Evolutionary conservation across 2,329 filamentous ascomycete species (phyloP).

Genomic region (Arthroderma sp.): DNA sequence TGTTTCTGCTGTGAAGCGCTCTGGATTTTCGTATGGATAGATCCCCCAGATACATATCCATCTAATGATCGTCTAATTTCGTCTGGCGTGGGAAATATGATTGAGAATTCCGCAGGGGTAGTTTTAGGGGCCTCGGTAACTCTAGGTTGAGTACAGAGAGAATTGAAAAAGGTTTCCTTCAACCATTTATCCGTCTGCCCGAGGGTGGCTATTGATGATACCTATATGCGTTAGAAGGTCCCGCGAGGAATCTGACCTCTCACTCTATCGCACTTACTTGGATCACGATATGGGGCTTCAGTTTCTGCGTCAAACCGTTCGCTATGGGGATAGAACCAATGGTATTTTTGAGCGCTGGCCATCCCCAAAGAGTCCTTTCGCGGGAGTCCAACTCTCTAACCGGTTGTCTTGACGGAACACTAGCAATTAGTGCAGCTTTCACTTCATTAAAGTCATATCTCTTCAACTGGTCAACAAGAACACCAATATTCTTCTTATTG

Average conservation of each 20-base stretch:
- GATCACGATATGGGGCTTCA: constrained; percentile 27
- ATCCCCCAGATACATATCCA: constrained; percentile 64
- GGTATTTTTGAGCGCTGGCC: constrained; percentile 53
- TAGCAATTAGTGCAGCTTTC: constrained; percentile 61
- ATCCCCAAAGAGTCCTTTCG: constrained; percentile 58
- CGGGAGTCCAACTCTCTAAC: constrained; percentile 32
- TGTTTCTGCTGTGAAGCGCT: constrained; percentile 61
- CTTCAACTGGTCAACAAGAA: constrained; percentile 46
- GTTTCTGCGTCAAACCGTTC: constrained; percentile 19
- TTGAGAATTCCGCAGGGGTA: constrained; percentile 45
- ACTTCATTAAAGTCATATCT: constrained; percentile 59
- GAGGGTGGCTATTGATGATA: constrained; percentile 74
- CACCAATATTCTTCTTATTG: constrained; percentile 42
- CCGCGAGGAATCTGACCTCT: background rate
- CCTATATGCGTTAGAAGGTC: constrained; percentile 46
- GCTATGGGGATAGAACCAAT: constrained; percentile 44
- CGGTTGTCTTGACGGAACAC: constrained; percentile 58
- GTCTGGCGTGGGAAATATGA: constrained; percentile 69
- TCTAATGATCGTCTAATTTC: constrained; percentile 67
- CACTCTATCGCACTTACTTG: constrained; percentile 19
- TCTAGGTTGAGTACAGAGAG: constrained; percentile 22
- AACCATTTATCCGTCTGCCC: constrained; percentile 62
- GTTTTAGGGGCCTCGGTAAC: constrained; percentile 8
- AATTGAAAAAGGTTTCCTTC: constrained; percentile 48
- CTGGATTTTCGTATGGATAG: constrained; percentile 70